Evolutionary conservation across 2,329 filamentous ascomycete genomes (phyloP), one percentile per base, ranked within the genome.

Genomic region (Dactylellina parvicollis): DNA sequence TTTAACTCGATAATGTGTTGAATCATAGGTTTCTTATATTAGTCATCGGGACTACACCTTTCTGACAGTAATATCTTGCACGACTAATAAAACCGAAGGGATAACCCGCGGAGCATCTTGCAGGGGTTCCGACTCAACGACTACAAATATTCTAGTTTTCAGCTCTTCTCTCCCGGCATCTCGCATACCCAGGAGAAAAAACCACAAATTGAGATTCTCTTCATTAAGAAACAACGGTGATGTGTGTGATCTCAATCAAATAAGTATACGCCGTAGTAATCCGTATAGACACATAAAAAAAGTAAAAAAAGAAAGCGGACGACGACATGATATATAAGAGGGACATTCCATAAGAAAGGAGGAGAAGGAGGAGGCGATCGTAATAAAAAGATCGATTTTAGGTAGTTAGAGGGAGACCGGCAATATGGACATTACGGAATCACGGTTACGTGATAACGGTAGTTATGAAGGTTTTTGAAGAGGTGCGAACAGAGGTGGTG

Each of bases 261-360:
- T 66, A 66, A 46, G 49, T 64, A 64, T 73, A 73, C 69, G 69
- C 69, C 69, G 69, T 73, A 66, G 54, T 60, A 73, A 73, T 66
- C 69, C 69, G 60, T 73, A 73, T 73, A 73, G 60, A 73, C 69
- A 73, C 69, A 73, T 66, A 44, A 66, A 54, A 36, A 52, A 54
- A 54, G 18, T 22, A 24, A 54, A 49, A 49, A 49, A 28, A 8
- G 38, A 4, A 42, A 42, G n/a, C n/a, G n/a, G 61, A 72, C 64
- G 59, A 54, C 67, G 59, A 72, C 67, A 72, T 64, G 67, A 73
- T 57, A 66, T 66, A 73, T 66, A 60, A 66, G 49, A 50, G n/a
- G 59, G 57, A 73, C 46, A 66, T 40, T 50, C 38, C 18, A 54
- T 54, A 42, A 66, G 46, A 49, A 60, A 65, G 30, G 67, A 28